These are phyloP conservation scores for Xenosphaeropsis pyriputrescens DNA, from an alignment of 2,329 filamentous ascomycete species.

Conservation along the genomic window DNA sequence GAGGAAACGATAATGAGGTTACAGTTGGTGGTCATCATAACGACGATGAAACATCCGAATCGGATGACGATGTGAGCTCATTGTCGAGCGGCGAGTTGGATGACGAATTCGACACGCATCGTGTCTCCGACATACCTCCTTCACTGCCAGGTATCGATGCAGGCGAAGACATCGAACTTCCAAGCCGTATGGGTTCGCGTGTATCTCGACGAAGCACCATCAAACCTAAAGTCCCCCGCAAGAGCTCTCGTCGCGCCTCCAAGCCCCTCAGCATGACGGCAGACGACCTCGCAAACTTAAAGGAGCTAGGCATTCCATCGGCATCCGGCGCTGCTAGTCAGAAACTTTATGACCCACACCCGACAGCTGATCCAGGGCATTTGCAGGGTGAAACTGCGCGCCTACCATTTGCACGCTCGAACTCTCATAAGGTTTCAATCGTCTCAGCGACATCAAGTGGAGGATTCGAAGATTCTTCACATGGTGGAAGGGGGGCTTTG, in stretches of 20 bases:
- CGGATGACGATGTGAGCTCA: conserved; percentile 10
- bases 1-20: conserved; percentile 21
- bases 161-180: conserved; percentile 23
- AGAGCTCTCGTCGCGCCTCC: conserved; percentile 48
- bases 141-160: conserved; percentile 43
- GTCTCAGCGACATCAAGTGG: conserved; percentile 33
- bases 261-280: conserved; percentile 11
- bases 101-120: conserved; percentile 22
- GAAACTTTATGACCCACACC: conserved; percentile 9
- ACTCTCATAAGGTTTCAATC: conserved; percentile 35
- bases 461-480: conserved; percentile 28
- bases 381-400: conserved; percentile 17
- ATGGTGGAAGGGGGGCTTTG: conserved; percentile 8
- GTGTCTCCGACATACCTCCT: conserved; percentile 35
- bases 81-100: conserved; percentile 25
- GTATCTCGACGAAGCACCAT: conserved; percentile 9
- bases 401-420: conserved; percentile 42
- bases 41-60: conserved; percentile 6
- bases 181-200: conserved; percentile 37
- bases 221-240: conserved; percentile 50
- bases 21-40: conserved; percentile 6
- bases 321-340: conserved; percentile 1
- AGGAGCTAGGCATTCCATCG: background rate
- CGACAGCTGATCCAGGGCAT: conserved; percentile 7
- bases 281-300: conserved; percentile 2